phyloP scores from a whole-genome alignment of 2,329 filamentous ascomycete species.

The Fonsecaea monophora region DNA sequence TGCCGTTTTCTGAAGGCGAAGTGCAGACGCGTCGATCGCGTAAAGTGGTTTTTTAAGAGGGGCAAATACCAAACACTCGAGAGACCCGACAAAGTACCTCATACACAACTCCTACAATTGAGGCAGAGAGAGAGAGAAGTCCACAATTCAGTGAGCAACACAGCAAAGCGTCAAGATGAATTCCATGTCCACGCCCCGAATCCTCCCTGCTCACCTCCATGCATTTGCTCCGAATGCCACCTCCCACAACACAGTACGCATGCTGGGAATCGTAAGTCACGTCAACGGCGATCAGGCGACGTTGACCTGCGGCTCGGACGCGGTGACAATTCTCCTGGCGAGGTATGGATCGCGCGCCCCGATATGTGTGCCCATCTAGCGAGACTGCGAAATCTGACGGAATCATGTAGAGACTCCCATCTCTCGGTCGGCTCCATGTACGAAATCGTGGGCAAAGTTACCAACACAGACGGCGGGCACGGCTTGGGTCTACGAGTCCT shows the following conservation, averaged over 20 bases:
- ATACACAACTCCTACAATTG: no score
- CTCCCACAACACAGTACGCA: slow-evolving; percentile 72
- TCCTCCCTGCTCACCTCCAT: slow-evolving; percentile 80
- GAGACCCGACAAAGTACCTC: no score
- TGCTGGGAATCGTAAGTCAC: slow-evolving; percentile 84
- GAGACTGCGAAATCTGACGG: not conserved
- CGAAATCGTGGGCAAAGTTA: slow-evolving; percentile 56
- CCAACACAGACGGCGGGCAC: slow-evolving; percentile 51
- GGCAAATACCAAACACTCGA: not conserved
- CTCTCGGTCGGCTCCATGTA: slow-evolving; percentile 54
- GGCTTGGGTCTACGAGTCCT: slow-evolving; percentile 52
- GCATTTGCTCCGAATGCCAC: slow-evolving; percentile 67
- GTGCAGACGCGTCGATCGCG: slow-evolving; percentile 4
- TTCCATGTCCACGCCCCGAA: slow-evolving; percentile 76
- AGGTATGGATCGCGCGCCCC: slow-evolving; percentile 45
- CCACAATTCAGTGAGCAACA: not conserved
- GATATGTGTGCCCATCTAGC: not conserved
- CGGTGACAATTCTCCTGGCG: slow-evolving; percentile 76
- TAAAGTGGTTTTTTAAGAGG: slow-evolving; percentile 1
- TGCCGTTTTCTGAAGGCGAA: slow-evolving; percentile 5
- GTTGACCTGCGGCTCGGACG: slow-evolving; percentile 75
- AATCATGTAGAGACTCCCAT: slow-evolving; percentile 45
- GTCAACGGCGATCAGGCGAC: slow-evolving; percentile 80
- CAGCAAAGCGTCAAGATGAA: slow-evolving; percentile 26
- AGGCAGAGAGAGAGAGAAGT: not conserved